These are phyloP conservation scores for Tolypocladium amazonense DNA, from an alignment of 2,329 filamentous ascomycete genomes.

Conservation along the genomic window DNA sequence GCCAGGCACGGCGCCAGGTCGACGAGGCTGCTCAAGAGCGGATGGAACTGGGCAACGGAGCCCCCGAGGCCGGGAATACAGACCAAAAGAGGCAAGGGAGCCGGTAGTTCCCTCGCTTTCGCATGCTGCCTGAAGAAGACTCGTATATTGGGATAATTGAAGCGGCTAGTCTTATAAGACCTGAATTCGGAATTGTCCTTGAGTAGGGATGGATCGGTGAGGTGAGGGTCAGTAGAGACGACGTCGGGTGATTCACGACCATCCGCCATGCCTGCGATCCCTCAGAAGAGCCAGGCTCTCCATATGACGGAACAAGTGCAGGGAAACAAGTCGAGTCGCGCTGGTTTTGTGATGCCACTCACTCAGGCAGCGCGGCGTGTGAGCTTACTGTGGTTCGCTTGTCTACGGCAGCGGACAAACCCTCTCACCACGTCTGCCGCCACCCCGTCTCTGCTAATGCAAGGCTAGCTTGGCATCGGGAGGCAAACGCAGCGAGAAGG, in stretches of 20 bases:
- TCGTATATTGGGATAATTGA: constrained; percentile 65
- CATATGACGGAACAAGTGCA: not conserved
- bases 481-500: not conserved
- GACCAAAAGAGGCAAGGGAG: constrained; percentile 72
- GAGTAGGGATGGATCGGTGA: constrained; percentile 69
- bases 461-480: not conserved
- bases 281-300: not conserved
- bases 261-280: constrained; percentile 1
- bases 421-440: not conserved
- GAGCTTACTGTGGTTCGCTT: not conserved
- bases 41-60: constrained; percentile 77
- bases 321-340: not conserved
- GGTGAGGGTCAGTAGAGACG: constrained; percentile 24
- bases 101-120: constrained; percentile 71
- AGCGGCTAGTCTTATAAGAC: constrained; percentile 59
- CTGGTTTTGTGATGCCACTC: not conserved
- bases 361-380: not conserved
- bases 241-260: not conserved
- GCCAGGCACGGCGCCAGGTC: constrained; percentile 73
- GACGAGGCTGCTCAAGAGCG: constrained; percentile 68
- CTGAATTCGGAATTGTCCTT: constrained; percentile 63
- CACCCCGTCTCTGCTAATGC: not conserved
- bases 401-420: no score
- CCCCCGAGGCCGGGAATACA: constrained; percentile 93
- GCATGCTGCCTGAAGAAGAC: constrained; percentile 77